Conservation (phyloP, 2,329 filamentous ascomycete species). For the Colletotrichum sp. region DNA sequence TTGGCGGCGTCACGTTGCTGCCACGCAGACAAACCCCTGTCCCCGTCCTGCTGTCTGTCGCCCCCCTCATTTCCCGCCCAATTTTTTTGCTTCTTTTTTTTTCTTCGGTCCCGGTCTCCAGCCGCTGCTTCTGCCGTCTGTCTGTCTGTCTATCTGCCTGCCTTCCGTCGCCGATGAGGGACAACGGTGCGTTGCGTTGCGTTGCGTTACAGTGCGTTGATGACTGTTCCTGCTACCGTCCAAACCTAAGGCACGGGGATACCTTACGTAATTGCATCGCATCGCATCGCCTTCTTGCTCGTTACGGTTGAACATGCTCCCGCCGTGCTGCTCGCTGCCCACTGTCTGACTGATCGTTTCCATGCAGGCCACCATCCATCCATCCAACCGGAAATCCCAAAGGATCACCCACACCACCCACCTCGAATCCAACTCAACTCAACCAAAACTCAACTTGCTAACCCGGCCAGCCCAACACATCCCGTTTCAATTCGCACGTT, state of each 20-base stretch:
- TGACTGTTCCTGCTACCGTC: not conserved
- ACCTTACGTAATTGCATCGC: not conserved
- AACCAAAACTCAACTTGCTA: not conserved
- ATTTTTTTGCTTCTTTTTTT: not conserved
- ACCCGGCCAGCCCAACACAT: not conserved
- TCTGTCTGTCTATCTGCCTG: not conserved
- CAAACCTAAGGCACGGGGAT: not conserved
- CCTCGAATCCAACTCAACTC: not conserved
- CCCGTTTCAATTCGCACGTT: not conserved
- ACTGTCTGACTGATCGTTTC: not conserved
- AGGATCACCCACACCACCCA: not conserved
- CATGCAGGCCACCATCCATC: conserved; percentile 1
- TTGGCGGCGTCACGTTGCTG: conserved; percentile 22
- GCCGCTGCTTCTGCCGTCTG: not conserved
- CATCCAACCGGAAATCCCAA: not conserved
- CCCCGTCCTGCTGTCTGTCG: not conserved
- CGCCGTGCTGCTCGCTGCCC: not conserved
- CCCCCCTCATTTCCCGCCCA: conserved; percentile 1
- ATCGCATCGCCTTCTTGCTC: not conserved
- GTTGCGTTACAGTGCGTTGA: not conserved
- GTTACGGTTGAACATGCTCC: not conserved
- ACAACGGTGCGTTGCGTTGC: not conserved
- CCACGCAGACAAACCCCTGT: conserved; percentile 13
- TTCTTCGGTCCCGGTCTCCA: not conserved
- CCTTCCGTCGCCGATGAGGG: not conserved